Percentiles rank a stretch among this genome's conserved stretches.
These are phyloP conservation scores for Colletotrichum tamarilloi DNA, from an alignment of 2,329 filamentous ascomycete genomes.

Conservation along the genomic window DNA sequence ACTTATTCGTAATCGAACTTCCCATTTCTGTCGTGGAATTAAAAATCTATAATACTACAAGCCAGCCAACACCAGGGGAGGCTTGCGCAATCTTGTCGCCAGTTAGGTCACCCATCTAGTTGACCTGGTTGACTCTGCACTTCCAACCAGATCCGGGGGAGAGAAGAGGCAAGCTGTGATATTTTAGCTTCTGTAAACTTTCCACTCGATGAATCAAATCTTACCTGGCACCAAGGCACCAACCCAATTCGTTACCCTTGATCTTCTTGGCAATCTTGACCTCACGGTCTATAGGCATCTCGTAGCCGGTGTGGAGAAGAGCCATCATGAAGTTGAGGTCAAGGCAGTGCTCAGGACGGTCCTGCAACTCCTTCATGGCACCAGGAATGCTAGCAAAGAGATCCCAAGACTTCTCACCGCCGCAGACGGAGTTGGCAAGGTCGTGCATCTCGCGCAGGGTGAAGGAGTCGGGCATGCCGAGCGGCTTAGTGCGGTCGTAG, in stretches of 20 bases:
- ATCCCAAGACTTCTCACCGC: constrained; percentile 81
- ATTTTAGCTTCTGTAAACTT: constrained; percentile 48
- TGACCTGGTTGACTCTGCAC: constrained; percentile 84
- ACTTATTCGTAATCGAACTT: constrained; percentile 33
- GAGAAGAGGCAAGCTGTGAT: constrained; percentile 80
- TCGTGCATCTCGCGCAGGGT: constrained; percentile 91
- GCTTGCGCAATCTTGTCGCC: neutral
- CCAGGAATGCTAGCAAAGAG: constrained; percentile 81
- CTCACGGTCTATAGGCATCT: constrained; percentile 96
- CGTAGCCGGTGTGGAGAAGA: constrained; percentile 93
- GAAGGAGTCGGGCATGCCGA: constrained; percentile 99
- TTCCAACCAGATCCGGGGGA: constrained; percentile 87
- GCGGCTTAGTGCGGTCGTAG: constrained; percentile 90
- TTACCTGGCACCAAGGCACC: constrained; percentile 97
- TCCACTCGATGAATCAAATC: constrained; percentile 43
- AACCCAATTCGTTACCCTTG: constrained; percentile 94
- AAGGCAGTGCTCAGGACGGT: constrained; percentile 89
- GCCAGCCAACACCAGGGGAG: constrained; percentile 26
- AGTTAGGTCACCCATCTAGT: constrained; percentile 52
- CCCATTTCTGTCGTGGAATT: constrained; percentile 36
- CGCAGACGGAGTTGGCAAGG: constrained; percentile 85
- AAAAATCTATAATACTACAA: constrained; percentile 37
- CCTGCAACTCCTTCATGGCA: constrained; percentile 83
- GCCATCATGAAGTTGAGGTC: constrained; percentile 98
- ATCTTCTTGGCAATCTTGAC: constrained; percentile 99